Conservation (phyloP, 2,329 filamentous ascomycete species). For the Cercospora beticola region DNA sequence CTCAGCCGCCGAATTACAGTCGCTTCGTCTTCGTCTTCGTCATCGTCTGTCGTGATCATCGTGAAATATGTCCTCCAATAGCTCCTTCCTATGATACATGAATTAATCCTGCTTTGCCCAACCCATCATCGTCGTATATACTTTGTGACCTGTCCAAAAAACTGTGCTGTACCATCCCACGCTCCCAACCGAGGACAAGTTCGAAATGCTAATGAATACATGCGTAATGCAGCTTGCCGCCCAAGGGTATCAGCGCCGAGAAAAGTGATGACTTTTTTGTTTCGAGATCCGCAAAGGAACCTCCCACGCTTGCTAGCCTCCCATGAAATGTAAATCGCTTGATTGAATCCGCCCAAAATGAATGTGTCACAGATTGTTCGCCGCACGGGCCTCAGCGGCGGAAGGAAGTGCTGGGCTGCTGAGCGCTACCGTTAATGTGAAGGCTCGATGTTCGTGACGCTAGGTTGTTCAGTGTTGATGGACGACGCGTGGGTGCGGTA, state of each 20-base stretch:
- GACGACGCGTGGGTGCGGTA: not conserved
- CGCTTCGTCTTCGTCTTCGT: not conserved
- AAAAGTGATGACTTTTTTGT: not conserved
- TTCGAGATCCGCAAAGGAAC: not conserved
- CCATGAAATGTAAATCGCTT: not conserved
- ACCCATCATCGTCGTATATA: not conserved
- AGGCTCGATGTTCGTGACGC: not conserved
- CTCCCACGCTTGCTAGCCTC: not conserved
- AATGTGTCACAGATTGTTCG: not conserved
- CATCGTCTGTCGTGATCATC: not conserved
- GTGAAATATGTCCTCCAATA: not conserved
- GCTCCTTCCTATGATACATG: not conserved
- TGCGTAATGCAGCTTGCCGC: not conserved
- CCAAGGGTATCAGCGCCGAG: not conserved
- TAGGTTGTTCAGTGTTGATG: not conserved
- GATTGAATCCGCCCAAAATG: not conserved
- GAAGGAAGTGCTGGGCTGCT: not conserved
- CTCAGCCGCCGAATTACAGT: not conserved
- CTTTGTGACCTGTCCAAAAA: not conserved
- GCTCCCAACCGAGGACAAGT: not conserved
- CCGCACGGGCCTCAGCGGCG: not conserved
- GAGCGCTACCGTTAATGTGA: not conserved
- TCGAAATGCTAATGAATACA: not conserved
- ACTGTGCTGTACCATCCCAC: not conserved
- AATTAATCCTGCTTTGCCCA: not conserved